Evolutionary conservation across 2,329 filamentous ascomycete genomes (phyloP).

Genomic region (Penicillium glabrum): DNA sequence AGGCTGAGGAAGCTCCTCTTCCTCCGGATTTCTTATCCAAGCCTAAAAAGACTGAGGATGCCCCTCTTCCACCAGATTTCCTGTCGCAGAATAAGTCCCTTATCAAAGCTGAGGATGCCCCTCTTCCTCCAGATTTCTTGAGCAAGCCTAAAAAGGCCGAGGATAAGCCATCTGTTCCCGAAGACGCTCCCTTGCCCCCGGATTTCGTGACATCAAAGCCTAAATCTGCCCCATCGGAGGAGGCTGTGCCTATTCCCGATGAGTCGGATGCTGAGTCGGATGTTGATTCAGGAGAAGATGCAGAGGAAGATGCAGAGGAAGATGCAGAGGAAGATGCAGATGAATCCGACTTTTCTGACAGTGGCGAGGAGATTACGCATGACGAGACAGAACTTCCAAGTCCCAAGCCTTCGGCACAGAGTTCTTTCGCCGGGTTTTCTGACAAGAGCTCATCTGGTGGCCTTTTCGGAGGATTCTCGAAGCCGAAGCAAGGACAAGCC

Average conservation of each 20-base stretch:
- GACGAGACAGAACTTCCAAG: conserved; percentile 38
- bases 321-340: conserved; percentile 26
- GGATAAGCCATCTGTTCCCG: background rate
- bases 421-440: conserved; percentile 42
- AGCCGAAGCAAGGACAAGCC: conserved; percentile 26
- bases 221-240: conserved; percentile 25
- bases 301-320: background rate
- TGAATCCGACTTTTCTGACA: conserved; percentile 47
- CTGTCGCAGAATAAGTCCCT: conserved; percentile 15
- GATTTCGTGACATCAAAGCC: background rate
- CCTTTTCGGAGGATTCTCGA: conserved; percentile 40
- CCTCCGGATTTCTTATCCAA: conserved; percentile 22
- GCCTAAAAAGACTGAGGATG: background rate
- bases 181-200: background rate
- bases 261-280: conserved; percentile 34
- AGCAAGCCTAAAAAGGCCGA: conserved; percentile 11
- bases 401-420: conserved; percentile 44
- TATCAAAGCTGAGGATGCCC: conserved; percentile 20
- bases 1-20: conserved; percentile 25
- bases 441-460: conserved; percentile 40
- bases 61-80: conserved; percentile 8
- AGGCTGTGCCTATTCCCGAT: conserved; percentile 32
- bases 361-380: conserved; percentile 47
- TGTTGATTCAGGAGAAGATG: conserved; percentile 21
- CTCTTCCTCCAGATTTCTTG: conserved; percentile 25